Evolutionary conservation across 1,139 yeast species (phyloP), one percentile per base, ranked within the genome.

Genomic region (Debaryomycetaceae sp.): DNA sequence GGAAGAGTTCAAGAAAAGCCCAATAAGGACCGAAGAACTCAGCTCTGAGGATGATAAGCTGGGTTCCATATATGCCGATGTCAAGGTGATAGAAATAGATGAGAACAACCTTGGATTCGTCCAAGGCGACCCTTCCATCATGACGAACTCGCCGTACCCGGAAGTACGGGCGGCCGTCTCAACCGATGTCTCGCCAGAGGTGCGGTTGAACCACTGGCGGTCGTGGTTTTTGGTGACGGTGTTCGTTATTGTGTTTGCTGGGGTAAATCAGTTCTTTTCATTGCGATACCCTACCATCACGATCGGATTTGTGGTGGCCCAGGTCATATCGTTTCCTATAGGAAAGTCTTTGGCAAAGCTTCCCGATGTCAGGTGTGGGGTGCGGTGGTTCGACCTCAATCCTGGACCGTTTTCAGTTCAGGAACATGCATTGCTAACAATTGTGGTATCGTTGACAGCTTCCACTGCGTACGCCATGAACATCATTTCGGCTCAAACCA

Each of bases 251-350:
- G 52, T 57, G 8, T 49, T 53, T 41, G 54, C 59, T 1, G 59
- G 58, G 3, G 57, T 59, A 31, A 58, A 59, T 45, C 58, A 56
- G 47, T 54, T 59, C 44, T 59, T 59, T 37, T 54, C 62, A 5
- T 45, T 58, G 31, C 48, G 61, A 22, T 57, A 54, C 39, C 64
- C 64, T 2, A 40, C 54, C 6, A 49, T 59, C 42, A 50, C 57
- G 31, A 56, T 59, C 34, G 48, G 55, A 6, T 55, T 48, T 30
- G 53, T 42, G 59, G 77, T 82, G 35, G 69, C 79, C 45, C 87
- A 83, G 57, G 63, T 83, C 46, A 69, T 84, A 45, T 62, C 83
- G 40, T 81, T 77, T 54, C 85, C 85, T 9, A 66, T 76, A 52
- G 89, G 88, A 42, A 60, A 60, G 42, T 46, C 66, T 1, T 62